These are phyloP conservation scores for Monascus purpureus DNA, from an alignment of 495 filamentous ascomycete species.

Conservation along the genomic window DNA sequence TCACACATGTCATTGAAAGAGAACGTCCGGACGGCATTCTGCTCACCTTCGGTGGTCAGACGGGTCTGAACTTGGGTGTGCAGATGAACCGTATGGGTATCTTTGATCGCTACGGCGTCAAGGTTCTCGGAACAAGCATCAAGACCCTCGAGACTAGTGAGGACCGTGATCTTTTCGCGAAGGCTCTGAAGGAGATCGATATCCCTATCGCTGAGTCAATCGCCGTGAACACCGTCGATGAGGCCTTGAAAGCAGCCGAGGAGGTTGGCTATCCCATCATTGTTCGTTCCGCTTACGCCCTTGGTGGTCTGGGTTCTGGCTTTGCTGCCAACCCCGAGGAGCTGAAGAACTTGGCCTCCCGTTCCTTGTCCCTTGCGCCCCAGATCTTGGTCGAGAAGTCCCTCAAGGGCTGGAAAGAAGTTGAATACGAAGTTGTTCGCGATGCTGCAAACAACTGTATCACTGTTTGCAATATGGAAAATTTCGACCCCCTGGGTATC, in stretches of 20 bases:
- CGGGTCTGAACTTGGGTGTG: slow-evolving; percentile 88
- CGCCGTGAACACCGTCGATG: slow-evolving; percentile 79
- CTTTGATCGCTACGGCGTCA: slow-evolving; percentile 88
- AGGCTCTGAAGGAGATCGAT: slow-evolving; percentile 83
- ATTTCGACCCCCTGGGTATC: slow-evolving; percentile 92
- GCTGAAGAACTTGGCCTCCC: slow-evolving; percentile 78
- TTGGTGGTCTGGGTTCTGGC: slow-evolving; percentile 92
- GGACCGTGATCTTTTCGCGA: slow-evolving; percentile 89
- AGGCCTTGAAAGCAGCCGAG: slow-evolving; percentile 74
- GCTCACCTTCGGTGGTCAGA: slow-evolving; percentile 93
- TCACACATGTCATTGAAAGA: slow-evolving; percentile 87
- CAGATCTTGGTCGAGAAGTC: slow-evolving; percentile 98
- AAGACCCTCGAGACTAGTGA: slow-evolving; percentile 90
- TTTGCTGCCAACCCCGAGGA: slow-evolving; percentile 92
- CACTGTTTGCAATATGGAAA: slow-evolving; percentile 99
- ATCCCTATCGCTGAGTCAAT: slow-evolving; percentile 95
- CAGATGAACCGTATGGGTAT: slow-evolving; percentile 94
- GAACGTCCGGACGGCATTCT: slow-evolving; percentile 93
- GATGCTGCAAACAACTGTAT: slow-evolving; percentile 95
- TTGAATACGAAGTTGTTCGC: slow-evolving; percentile 94
- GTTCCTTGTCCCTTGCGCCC: slow-evolving; percentile 86
- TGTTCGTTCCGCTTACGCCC: slow-evolving; percentile 87
- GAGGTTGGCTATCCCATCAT: slow-evolving; percentile 93
- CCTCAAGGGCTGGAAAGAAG: slow-evolving; percentile 98
- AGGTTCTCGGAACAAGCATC: slow-evolving; percentile 87